Evolutionary conservation across 2,329 filamentous ascomycete species (phyloP).

Genomic region (Pseudogymnoascus sp.): DNA sequence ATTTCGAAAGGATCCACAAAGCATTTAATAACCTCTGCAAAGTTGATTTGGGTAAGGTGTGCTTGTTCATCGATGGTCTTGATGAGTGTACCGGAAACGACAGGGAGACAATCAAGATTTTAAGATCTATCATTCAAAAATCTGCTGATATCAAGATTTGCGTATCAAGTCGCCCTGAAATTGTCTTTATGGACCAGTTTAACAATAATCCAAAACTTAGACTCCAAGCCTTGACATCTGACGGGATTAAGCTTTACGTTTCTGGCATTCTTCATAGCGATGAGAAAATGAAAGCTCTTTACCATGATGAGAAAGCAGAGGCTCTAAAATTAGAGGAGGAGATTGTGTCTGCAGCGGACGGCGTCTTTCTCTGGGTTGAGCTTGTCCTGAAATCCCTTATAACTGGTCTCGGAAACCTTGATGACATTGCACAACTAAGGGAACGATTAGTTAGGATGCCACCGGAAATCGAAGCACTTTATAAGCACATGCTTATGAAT

Average conservation of each 20-base stretch:
- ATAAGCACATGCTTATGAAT: background rate
- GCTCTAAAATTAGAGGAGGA: background rate
- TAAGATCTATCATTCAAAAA: background rate
- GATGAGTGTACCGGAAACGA: background rate
- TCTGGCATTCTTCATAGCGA: background rate
- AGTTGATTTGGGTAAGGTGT: background rate
- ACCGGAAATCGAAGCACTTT: background rate
- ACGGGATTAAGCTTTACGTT: background rate
- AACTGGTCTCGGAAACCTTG: background rate
- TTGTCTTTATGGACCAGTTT: background rate
- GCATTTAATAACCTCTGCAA: background rate
- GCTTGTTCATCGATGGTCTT: background rate
- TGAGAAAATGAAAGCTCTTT: background rate
- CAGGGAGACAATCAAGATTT: background rate
- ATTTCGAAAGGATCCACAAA: background rate
- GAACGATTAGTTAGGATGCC: background rate
- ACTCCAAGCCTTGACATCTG: background rate
- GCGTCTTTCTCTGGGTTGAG: background rate
- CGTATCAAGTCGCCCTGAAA: background rate
- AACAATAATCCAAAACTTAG: background rate
- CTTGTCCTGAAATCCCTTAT: background rate
- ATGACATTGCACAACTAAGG: background rate
- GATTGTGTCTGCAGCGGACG: background rate
- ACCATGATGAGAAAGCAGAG: background rate
- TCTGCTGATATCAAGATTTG: background rate